Base-by-base conservation (phyloP, 192 early-diverging fungal species). In the Phlyctochytrium planicorne region DNA sequence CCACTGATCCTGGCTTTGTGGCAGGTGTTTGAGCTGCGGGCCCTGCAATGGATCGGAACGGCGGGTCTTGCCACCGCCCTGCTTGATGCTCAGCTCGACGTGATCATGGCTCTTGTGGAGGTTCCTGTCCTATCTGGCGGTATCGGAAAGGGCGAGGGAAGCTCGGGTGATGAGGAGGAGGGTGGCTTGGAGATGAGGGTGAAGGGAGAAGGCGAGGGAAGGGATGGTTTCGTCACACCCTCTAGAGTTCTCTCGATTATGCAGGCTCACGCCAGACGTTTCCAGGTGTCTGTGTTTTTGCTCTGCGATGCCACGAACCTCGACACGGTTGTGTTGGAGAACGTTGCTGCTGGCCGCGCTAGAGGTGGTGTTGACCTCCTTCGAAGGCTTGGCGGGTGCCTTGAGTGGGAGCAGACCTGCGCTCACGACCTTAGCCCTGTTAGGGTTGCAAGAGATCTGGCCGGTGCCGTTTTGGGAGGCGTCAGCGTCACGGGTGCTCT, bases 21-120 rank as follows among this genome's bases (percentile, higher is more conserved):
- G 82, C 82, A 84, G 70, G 82, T 84, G 3, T 84, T 84, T 74
- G 80, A 84, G 65, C 75, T 76, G 57, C 70, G 77, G 30, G 80
- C 79, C 3, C 65, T 71, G 34, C 79, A 84, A 60, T 84, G 80
- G 80, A 74, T 84, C 32, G 80, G 80, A 2, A 56, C 75, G 53
- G 64, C 75, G 1, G 63, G 68, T 0, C 70, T 84, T 17, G 72
- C 76, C 25, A 50, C 65, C 2, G 63, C 66, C 3, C 60, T 84
- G 33, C 67, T 84, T 31, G 73, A 77, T 59, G 79, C 78, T 32
- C 80, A 84, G 66, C 72, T 77, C 31, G 63, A 78, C 23, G 69
- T 84, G 34, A 65, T 84, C 24, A 30, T 53, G 24, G 59, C 80
- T 10, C 65, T 84, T 14, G 67, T 75, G 20, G 74, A 72, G 60